Evolutionary conservation across 345 rosid genomes (phyloP), one percentile per base, ranked within the genome.

Genomic region (Syzygium grande): DNA sequence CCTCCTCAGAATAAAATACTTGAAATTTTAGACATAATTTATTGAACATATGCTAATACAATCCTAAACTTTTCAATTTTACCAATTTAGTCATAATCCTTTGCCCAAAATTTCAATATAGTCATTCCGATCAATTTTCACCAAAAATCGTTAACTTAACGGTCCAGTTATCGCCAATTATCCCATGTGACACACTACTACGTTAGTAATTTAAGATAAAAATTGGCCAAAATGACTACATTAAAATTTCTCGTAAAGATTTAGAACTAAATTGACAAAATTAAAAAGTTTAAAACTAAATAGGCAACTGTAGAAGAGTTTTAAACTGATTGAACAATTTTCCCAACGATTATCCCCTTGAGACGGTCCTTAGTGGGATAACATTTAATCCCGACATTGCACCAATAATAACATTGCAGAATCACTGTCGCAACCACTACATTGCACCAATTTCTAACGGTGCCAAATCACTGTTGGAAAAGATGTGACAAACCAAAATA

Each of bases 111-210:
- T 16, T 53, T 7, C 7, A 53, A 61, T 61, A 27, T n/a, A 61
- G 2, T 14, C 38, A 11, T 61, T n/a, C 4, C 2, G 3, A 61
- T 61, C 1, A n/a, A 61, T 61, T n/a, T 61, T n/a, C 17, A 13
- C 9, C 2, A 3, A 27, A 61, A 61, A 61, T 61, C 34, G 15
- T 13, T n/a, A 6, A 23, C 0, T 0, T 3, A 6, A 38, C n/a
- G 38, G 7, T 13, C 9, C 14, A 61, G 30, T n/a, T 7, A n/a
- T 61, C 0, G 1, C 9, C 1, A 0, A 1, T 4, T 2, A 0
- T 61, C 73, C 2, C 27, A n/a, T 1, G 1, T 61, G 13, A 9
- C 2, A 3, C n/a, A n/a, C 2, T 9, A 1, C 12, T 19, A n/a
- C 30, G 8, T n/a, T 0, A 14, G 19, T 17, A 2, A n/a, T 61